Evolutionary conservation across 2,329 filamentous ascomycete species (phyloP), one percentile per base, ranked within the genome.

Genomic region (Colletotrichum tanaceti): DNA sequence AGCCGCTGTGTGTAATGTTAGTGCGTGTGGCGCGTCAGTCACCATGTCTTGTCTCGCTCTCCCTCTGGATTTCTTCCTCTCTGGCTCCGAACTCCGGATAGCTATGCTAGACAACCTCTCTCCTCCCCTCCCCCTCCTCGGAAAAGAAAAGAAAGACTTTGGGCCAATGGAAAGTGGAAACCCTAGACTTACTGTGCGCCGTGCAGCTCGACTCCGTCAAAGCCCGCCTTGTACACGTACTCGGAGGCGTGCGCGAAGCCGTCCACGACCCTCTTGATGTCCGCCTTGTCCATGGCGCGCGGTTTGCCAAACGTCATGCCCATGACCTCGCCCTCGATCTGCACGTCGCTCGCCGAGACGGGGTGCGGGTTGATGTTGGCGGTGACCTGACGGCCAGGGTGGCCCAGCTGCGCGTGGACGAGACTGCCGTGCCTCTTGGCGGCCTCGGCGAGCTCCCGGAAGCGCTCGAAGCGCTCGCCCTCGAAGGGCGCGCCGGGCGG

Each of bases 331-430:
- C 77, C 78, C 70, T 76, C 74, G 1, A 82, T 74, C 66, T 81
- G 79, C 41, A 82, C 72, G 58, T 81, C 79, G 52, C 78, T 80
- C 2, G 81, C 78, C 18, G 79, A 80, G 58, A 83, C 78, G 9
- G 80, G 79, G 39, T 79, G 61, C 49, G 74, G 73, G 64, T 81
- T 77, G 14, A 82, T 70, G 1, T 66, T 66, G 9, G 72, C 72
- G 9, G 73, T 24, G 20, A 76, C 76, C 74, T 91, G 88, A 0
- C 89, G 81, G 14, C 90, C 89, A 0, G 89, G 87, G 74, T 91
- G 89, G 67, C 82, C 85, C 68, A 91, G 81, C 74, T 91, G 89
- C 3, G 81, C 85, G 14, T 91, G 78, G n/a, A 89, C 80, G 16
- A 90, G 79, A 54, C 80, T 84, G 22, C 85, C 86, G 20, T 87